Conservation (phyloP, 2,329 filamentous ascomycete species). For the Colletotrichum truncatum region DNA sequence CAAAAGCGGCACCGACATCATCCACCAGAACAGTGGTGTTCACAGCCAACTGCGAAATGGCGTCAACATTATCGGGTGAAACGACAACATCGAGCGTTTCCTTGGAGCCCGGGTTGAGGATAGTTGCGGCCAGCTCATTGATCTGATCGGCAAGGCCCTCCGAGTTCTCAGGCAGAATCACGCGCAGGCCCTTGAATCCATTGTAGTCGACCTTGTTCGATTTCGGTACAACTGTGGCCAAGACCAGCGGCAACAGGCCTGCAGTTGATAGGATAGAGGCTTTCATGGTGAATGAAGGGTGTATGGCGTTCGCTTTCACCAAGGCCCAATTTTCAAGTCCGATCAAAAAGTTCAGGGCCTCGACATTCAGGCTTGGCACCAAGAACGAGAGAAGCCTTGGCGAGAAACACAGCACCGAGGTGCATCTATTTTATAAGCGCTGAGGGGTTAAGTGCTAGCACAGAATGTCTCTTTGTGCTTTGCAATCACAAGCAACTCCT, state of each 20-base stretch:
- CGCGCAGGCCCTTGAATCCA: conserved; percentile 29
- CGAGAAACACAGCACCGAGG: background rate
- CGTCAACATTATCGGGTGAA: conserved; percentile 37
- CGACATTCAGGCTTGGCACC: background rate
- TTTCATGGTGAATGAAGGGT: conserved; percentile 5
- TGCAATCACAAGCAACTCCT: background rate
- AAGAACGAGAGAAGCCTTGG: background rate
- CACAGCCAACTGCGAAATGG: conserved; percentile 40
- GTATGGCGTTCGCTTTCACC: no score
- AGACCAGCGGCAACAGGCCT: background rate
- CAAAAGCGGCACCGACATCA: conserved; percentile 40
- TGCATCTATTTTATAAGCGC: background rate
- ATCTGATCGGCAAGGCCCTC: conserved; percentile 17
- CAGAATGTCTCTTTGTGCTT: background rate
- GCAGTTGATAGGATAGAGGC: background rate
- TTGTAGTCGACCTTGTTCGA: conserved; percentile 23
- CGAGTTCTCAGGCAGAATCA: conserved; percentile 6
- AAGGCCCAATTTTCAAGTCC: no score
- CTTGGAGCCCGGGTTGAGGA: conserved; percentile 8
- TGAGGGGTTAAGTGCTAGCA: no score
- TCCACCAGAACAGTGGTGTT: conserved; percentile 41
- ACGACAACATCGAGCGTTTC: conserved; percentile 41
- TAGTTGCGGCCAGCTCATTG: conserved; percentile 8
- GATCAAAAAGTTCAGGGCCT: background rate
- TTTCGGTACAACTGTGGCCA: conserved; percentile 1